Base-by-base conservation (phyloP, 441 rosid species). In the Brassica balearica region DNA sequence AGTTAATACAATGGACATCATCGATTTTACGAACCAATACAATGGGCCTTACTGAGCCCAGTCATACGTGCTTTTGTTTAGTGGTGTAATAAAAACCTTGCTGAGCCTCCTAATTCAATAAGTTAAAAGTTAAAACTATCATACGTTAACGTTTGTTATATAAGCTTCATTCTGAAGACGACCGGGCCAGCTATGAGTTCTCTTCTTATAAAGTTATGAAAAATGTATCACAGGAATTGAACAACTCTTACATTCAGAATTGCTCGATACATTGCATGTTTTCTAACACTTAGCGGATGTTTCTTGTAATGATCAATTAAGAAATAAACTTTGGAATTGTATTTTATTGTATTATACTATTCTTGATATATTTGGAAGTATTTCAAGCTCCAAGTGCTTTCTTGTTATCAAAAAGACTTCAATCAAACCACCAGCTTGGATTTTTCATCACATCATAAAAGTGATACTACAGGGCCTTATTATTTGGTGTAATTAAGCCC, bases 41-140 rank as follows among this genome's bases (percentile, higher is more conserved):
- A 2, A 60, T 72, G 68, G 68, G 74, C 66, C 74, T 22, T 4
- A 6, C 0, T 19, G 75, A 71, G 58, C 67, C 68, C 75, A 61
- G 22, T n/a, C 2, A 12, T 19, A 11, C 20, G 11, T 55, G 43
- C 5, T 14, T 68, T 25, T 25, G 41, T 3, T 19, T 8, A 19
- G 62, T 19, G n/a, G 62, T 56, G 62, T 53, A 2, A 53, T 14
- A 56, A 19, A 56, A 36, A 36, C 61, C 25, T 17, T 4, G 8
- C 20, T 36, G 20, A 56, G 12, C 61, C 61, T 17, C 60, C 60
- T 19, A 56, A 17, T 8, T 36, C 34, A 29, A 29, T 36, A 36
- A 36, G 41, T 36, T 36, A 29, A 29, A 29, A 29, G 34, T 36
- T 36, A 7, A 36, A 36, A 36, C 10, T 36, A 36, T 38, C 12